Conservation (phyloP, 257 asterid species). For the Solanum stenotomum region DNA sequence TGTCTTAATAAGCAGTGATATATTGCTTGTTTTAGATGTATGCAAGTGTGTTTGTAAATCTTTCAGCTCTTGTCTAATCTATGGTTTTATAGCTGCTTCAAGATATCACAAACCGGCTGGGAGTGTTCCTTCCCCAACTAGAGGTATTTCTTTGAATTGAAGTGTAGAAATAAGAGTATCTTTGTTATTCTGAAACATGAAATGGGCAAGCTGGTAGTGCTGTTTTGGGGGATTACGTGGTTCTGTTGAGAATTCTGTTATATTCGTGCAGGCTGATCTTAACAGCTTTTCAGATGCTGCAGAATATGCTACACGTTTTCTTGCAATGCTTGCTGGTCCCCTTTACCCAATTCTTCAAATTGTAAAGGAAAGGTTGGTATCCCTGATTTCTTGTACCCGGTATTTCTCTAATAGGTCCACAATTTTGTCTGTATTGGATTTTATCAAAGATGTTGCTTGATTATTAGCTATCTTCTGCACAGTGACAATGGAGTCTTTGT, state of each 20-base stretch:
- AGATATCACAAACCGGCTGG: constrained; percentile 71
- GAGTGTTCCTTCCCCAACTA: constrained; percentile 83
- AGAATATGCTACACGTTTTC: constrained; percentile 71
- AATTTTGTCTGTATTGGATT: background rate
- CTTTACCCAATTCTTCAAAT: constrained; percentile 75
- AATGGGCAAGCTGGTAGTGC: background rate
- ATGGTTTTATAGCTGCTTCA: constrained; percentile 69
- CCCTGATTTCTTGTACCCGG: constrained; percentile 1
- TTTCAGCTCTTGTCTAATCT: constrained; percentile 26
- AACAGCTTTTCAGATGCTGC: constrained; percentile 73
- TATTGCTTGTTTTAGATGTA: background rate
- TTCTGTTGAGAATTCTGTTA: constrained; percentile 9
- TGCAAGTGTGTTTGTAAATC: background rate
- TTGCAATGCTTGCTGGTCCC: constrained; percentile 94
- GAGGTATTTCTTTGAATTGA: constrained; percentile 47
- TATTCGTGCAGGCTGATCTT: constrained; percentile 71
- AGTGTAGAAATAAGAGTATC: constrained; percentile 7
- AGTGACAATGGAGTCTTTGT: background rate
- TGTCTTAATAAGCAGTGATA: background rate
- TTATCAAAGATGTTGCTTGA: background rate
- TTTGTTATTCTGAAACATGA: background rate
- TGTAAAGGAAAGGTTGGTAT: constrained; percentile 76
- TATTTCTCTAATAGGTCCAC: background rate
- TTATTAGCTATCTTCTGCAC: background rate
- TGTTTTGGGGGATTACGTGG: background rate